These are phyloP conservation scores for Apophysomyces variabilis DNA, from an alignment of 371 early-diverging fungal genomes.

Conservation along the genomic window DNA sequence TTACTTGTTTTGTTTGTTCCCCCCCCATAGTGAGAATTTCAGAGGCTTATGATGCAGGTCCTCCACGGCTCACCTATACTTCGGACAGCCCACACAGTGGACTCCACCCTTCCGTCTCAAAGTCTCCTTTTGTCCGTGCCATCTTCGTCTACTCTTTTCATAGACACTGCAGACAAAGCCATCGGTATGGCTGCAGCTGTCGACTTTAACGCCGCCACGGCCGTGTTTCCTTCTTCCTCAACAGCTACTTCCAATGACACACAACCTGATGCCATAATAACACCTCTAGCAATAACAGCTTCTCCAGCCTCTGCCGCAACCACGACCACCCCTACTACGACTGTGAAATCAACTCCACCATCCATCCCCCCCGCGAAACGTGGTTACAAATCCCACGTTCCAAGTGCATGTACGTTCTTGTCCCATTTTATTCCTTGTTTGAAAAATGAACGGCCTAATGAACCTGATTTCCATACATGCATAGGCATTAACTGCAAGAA, in stretches of 20 bases:
- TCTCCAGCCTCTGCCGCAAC: neutral
- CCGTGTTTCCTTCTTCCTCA: slow-evolving; percentile 7
- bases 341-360: neutral
- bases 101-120: neutral
- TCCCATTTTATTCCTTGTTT: neutral
- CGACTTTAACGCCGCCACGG: neutral
- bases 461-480: neutral
- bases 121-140: neutral
- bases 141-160: neutral
- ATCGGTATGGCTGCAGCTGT: slow-evolving; percentile 4
- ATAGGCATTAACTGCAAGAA: slow-evolving; percentile 50
- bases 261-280: neutral
- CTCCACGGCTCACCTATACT: neutral
- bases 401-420: slow-evolving; percentile 24
- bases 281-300: neutral
- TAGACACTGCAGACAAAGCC: neutral
- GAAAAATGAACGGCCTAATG: neutral
- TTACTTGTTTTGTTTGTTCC: neutral
- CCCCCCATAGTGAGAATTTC: neutral
- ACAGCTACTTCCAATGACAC: neutral
- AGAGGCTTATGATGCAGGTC: slow-evolving; percentile 12
- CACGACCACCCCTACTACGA: neutral
- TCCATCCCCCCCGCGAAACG: slow-evolving; percentile 21
- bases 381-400: slow-evolving; percentile 26
- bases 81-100: neutral